Evolutionary conservation across 148 eudicot genomes (phyloP).

Genomic region (Limonium bicolor): DNA sequence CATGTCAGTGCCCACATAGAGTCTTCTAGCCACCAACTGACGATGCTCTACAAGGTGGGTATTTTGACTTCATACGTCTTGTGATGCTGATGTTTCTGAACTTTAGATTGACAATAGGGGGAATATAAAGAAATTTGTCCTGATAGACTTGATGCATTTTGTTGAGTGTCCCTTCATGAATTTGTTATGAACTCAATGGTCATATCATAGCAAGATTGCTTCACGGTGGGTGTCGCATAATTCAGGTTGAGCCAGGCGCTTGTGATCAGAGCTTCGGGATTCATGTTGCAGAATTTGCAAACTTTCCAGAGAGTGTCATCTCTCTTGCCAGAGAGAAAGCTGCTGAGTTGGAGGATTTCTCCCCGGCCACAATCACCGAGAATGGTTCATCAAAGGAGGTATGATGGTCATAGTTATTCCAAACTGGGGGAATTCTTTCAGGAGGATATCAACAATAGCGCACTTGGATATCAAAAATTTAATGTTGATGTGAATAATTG

Average conservation of each 20-base stretch:
- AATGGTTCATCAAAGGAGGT: conserved; percentile 46
- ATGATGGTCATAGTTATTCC: no score
- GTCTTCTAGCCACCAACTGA: conserved; percentile 75
- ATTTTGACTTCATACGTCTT: no score
- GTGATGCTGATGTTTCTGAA: no score
- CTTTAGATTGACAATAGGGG: no score
- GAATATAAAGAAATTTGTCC: no score
- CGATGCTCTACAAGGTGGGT: conserved; percentile 93
- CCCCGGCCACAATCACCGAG: conserved; percentile 34
- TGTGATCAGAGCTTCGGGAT: conserved; percentile 99
- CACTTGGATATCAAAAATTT: no score
- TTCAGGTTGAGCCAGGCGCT: conserved; percentile 89
- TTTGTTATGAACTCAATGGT: not conserved
- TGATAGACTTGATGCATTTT: not conserved
- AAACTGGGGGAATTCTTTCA: no score
- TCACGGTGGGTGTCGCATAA: not conserved
- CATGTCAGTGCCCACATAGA: conserved; percentile 99
- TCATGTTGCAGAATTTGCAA: conserved; percentile 97
- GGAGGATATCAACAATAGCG: no score
- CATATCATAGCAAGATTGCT: not conserved
- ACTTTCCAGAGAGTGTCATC: conserved; percentile 83
- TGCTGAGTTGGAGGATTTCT: conserved; percentile 93
- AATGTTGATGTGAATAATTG: no score
- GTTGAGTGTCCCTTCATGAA: not conserved
- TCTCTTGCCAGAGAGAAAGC: conserved; percentile 94